Base-by-base conservation (phyloP, 2,329 filamentous ascomycete genomes). In the Nothopassalora personata region DNA sequence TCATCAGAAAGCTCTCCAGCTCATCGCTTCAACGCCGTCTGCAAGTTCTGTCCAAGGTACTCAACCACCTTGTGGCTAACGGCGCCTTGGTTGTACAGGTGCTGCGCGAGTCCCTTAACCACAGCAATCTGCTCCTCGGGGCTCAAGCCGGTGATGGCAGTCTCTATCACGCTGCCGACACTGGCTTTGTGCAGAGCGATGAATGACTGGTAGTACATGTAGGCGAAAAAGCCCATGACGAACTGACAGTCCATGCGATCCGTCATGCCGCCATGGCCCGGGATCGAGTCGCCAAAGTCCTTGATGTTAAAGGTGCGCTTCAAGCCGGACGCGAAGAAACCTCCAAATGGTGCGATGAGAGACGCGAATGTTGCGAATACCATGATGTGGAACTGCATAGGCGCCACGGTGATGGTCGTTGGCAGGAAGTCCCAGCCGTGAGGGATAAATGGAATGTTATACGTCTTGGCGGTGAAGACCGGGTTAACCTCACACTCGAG, bases 301-400 rank as follows among this genome's bases (percentile, higher is more conserved):
- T 99, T 99, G 82, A 99, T 95, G 80, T 99, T 97, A 80, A 99
- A 99, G 4, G 93, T 97, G 31, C 94, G 90, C 83, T 99, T 99
- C 59, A 99, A 83, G 0, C 94, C 94, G 2, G 92, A 97, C 4
- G 94, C 94, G 73, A 99, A 99, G 83, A 99, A 99, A 31, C 94
- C 94, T 58, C 94, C 94, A 70, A 99, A 99, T 2, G 94, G 94
- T 8, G 94, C 94, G 68, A 99, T 96, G 39, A 99, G 83, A 4
- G 93, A 97, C 50, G 94, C 94, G 70, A 99, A 99, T 0, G 91
- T 91, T 15, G 91, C 91, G 69, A 97, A 87, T 54, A 90, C 83
- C 56, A 97, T 81, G 66, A 96, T 89, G 76, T 99, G 94, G 72
- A 97, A 87, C 74, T 97, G 93, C 76, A 99, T 91, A 0, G 94